Evolutionary conservation across 345 rosid genomes (phyloP).

Genomic region (Salix exigua): DNA sequence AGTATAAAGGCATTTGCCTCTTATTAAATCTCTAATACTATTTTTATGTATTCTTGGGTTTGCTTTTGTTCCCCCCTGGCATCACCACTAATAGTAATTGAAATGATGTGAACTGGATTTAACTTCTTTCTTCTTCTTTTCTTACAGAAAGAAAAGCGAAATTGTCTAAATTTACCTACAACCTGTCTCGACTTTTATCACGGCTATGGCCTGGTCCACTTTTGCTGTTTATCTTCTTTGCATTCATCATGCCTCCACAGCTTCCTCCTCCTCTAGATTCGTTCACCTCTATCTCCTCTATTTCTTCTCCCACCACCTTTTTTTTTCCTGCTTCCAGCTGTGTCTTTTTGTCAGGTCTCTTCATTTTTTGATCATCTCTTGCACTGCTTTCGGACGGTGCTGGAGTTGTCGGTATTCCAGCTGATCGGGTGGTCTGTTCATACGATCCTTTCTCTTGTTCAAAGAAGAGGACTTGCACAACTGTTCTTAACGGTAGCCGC

Average conservation of each 20-base stretch:
- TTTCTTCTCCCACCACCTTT: conserved; percentile 26
- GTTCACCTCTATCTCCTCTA: conserved; percentile 30
- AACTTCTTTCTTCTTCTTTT: not conserved
- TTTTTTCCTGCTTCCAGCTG: conserved; percentile 21
- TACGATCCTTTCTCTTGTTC: conserved; percentile 58
- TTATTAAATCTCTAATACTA: too few species aligned
- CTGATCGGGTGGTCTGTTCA: conserved; percentile 4
- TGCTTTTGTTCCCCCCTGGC: too few species aligned
- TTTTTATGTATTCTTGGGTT: too few species aligned
- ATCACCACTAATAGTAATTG: too few species aligned
- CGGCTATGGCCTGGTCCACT: conserved; percentile 34
- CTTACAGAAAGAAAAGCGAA: not conserved
- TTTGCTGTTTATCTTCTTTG: conserved; percentile 30
- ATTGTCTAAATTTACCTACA: not conserved
- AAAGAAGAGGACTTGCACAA: conserved; percentile 86
- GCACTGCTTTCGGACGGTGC: conserved; percentile 25
- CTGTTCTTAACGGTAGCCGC: conserved; percentile 86
- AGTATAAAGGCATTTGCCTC: too few species aligned
- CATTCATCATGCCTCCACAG: conserved; percentile 25
- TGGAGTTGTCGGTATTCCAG: conserved; percentile 13
- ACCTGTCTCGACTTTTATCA: conserved; percentile 36
- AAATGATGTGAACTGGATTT: too few species aligned
- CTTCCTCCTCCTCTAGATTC: conserved; percentile 28
- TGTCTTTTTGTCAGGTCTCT: conserved; percentile 18
- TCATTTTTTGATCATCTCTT: conserved; percentile 21